Conservation (phyloP, 2,329 filamentous ascomycete species). For the Hypoxylon sp. region DNA sequence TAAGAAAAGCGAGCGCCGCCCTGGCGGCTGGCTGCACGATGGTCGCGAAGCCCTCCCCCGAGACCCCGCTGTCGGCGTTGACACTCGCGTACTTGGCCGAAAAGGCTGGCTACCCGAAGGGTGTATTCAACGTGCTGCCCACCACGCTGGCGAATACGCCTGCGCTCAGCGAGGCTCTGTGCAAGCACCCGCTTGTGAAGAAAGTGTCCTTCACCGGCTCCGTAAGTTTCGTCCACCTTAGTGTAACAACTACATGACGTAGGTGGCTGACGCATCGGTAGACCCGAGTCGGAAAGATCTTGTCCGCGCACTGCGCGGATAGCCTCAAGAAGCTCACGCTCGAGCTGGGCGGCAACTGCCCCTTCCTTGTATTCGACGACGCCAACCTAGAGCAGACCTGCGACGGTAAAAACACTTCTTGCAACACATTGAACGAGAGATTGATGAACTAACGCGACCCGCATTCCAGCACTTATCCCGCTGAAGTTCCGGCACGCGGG, state of each 20-base stretch:
- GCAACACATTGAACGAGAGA: too few species aligned
- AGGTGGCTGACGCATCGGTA: slow-evolving; percentile 51
- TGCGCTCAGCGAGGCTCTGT: slow-evolving; percentile 59
- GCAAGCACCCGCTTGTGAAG: slow-evolving; percentile 58
- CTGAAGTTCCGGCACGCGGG: slow-evolving; percentile 65
- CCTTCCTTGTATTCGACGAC: slow-evolving; percentile 75
- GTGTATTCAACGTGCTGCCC: slow-evolving; percentile 69
- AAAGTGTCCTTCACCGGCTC: slow-evolving; percentile 82
- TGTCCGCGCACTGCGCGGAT: slow-evolving; percentile 71
- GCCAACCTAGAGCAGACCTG: slow-evolving; percentile 73
- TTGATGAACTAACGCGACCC: background rate
- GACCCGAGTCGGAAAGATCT: slow-evolving; percentile 75
- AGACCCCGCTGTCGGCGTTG: slow-evolving; percentile 70
- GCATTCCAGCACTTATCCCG: slow-evolving; percentile 46
- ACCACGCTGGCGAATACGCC: slow-evolving; percentile 60
- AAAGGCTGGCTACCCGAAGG: slow-evolving; percentile 79
- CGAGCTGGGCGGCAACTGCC: slow-evolving; percentile 79
- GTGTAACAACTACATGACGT: background rate
- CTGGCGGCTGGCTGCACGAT: slow-evolving; percentile 80
- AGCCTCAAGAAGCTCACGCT: slow-evolving; percentile 76
- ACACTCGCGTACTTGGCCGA: slow-evolving; percentile 66
- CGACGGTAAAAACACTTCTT: slow-evolving; percentile 49
- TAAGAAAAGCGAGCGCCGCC: slow-evolving; percentile 75
- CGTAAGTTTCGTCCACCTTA: slow-evolving; percentile 33
- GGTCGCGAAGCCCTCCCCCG: slow-evolving; percentile 78